These are phyloP conservation scores for Podila epigama DNA, from an alignment of 192 early-diverging fungal genomes.

Conservation along the genomic window DNA sequence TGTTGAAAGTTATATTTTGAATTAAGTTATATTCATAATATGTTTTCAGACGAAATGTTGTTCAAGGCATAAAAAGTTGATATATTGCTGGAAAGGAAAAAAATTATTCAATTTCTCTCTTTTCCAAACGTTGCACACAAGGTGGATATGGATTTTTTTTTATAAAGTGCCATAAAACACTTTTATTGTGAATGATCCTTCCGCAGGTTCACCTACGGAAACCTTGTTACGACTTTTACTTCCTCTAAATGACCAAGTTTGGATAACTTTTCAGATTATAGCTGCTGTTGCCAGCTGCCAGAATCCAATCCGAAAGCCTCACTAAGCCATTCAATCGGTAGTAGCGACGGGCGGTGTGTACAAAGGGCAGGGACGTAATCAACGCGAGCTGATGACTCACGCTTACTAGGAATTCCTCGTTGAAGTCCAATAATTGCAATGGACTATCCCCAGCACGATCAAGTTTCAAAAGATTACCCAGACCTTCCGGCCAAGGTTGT, in stretches of 20 bases:
- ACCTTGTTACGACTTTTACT: slow-evolving; percentile 89
- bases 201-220: slow-evolving; percentile 81
- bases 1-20: slow-evolving; percentile 64
- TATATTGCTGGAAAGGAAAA: background rate
- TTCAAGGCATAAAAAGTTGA: slow-evolving; percentile 10
- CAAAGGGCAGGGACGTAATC: slow-evolving; percentile 85
- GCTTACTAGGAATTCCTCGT: slow-evolving; percentile 86
- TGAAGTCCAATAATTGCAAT: slow-evolving; percentile 83
- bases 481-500: slow-evolving; percentile 64
- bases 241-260: slow-evolving; percentile 91
- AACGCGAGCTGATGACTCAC: slow-evolving; percentile 81
- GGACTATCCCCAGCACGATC: slow-evolving; percentile 82
- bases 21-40: slow-evolving; percentile 31
- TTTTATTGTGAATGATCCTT: slow-evolving; percentile 63
- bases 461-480: slow-evolving; percentile 83
- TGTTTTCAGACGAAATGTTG: slow-evolving; percentile 18
- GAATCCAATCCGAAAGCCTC: slow-evolving; percentile 72
- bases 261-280: slow-evolving; percentile 65
- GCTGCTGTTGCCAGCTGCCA: slow-evolving; percentile 58
- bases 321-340: slow-evolving; percentile 88
- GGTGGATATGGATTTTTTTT: slow-evolving; percentile 35
- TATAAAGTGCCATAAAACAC: slow-evolving; percentile 30
- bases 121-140: slow-evolving; percentile 12
- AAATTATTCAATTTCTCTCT: background rate
- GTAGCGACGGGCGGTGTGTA: slow-evolving; percentile 82